Evolutionary conservation across 345 rosid species (phyloP).

Genomic region (Clausena lansium): DNA sequence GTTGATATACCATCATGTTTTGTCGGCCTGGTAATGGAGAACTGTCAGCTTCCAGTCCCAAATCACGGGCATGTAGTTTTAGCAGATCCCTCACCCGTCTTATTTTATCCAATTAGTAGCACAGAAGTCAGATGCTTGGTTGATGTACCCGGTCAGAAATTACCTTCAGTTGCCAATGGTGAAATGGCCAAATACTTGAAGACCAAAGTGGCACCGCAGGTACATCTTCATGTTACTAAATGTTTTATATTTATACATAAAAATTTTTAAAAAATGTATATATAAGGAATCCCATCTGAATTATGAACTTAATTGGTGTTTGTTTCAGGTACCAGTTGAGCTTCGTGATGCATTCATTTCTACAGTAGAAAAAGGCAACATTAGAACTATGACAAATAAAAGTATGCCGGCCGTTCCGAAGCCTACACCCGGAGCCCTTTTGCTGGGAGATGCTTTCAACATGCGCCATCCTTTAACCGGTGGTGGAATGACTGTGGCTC

Average conservation of each 20-base stretch:
- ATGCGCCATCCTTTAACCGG: constrained; percentile 53
- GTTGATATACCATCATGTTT: constrained; percentile 45
- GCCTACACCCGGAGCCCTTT: constrained; percentile 39
- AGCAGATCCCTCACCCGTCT: constrained; percentile 35
- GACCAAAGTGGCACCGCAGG: constrained; percentile 32
- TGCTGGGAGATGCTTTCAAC: constrained; percentile 45
- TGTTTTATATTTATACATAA: not conserved
- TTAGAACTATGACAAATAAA: constrained; percentile 45
- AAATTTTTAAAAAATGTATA: not conserved
- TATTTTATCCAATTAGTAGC: not conserved
- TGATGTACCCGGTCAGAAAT: constrained; percentile 37
- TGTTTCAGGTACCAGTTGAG: constrained; percentile 32
- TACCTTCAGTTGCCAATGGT: constrained; percentile 29
- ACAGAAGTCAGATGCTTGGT: not conserved
- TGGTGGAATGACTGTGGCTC: constrained; percentile 50
- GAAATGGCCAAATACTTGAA: constrained; percentile 20
- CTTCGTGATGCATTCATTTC: constrained; percentile 31
- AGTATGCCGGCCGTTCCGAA: constrained; percentile 50
- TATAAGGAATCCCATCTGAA: not conserved
- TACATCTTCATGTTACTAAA: not conserved
- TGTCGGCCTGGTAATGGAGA: constrained; percentile 42
- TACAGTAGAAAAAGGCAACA: constrained; percentile 39
- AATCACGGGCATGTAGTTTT: constrained; percentile 48
- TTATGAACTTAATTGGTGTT: not conserved
- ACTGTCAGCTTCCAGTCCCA: constrained; percentile 35